A percentile compares a stretch with the other conserved stretches of the same genome.
Conservation (phyloP, 768 basidiomycete species). For the Serendipita indica region DNA sequence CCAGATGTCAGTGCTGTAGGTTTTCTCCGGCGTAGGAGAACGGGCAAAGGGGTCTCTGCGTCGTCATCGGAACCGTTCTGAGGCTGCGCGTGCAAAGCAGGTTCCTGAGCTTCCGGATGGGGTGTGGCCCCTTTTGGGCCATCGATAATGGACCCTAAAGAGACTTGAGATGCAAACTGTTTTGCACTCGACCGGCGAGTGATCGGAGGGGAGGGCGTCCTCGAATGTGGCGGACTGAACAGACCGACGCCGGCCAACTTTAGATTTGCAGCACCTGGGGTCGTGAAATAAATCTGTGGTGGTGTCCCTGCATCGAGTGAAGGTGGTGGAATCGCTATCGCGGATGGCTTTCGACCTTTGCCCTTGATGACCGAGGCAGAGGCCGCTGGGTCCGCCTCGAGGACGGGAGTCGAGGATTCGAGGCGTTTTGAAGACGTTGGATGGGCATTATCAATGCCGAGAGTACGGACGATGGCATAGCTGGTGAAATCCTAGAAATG, state of each 20-base stretch:
- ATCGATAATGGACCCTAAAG: neutral
- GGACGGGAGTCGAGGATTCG: neutral
- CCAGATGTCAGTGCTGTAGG: neutral
- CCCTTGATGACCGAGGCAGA: neutral
- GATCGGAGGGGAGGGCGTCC: neutral
- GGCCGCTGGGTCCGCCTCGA: neutral
- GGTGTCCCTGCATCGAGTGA: neutral
- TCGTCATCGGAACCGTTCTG: neutral
- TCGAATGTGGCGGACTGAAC: neutral
- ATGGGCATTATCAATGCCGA: conserved; percentile 3
- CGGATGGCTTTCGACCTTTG: neutral
- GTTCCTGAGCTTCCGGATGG: neutral
- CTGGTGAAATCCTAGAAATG: neutral
- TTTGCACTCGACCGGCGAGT: neutral
- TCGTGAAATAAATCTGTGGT: neutral
- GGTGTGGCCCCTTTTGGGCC: neutral
- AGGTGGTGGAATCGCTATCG: conserved; percentile 1
- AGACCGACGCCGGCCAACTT: neutral
- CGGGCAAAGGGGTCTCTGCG: neutral
- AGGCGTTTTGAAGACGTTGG: neutral
- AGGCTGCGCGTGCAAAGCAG: no score
- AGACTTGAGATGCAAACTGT: neutral
- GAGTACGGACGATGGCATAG: conserved; percentile 5
- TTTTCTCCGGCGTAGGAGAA: neutral
- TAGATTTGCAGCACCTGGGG: conserved; percentile 2